Percentiles rank a stretch among this genome's conserved stretches.
Conservation (phyloP, 2,329 filamentous ascomycete species). For the Elsinoe perseae region DNA sequence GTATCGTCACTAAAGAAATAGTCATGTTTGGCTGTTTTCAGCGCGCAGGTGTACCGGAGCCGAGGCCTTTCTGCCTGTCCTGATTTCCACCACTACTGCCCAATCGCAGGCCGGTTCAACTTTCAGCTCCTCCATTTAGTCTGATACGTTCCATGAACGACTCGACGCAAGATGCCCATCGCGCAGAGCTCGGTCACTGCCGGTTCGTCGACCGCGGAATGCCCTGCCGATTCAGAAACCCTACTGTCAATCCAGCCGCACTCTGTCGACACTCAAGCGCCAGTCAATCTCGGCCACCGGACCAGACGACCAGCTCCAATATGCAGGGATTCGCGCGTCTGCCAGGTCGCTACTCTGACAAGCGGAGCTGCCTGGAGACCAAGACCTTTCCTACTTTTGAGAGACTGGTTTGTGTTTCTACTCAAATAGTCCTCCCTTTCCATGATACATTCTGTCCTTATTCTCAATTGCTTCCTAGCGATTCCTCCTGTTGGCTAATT, state of each 20-base stretch:
- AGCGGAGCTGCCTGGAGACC: slow-evolving; percentile 13
- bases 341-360: slow-evolving; percentile 12
- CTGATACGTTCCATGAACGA: slow-evolving; percentile 9
- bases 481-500: background rate
- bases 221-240: slow-evolving; percentile 7
- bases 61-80: slow-evolving; percentile 9
- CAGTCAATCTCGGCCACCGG: slow-evolving; percentile 15
- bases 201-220: slow-evolving; percentile 1
- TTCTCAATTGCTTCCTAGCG: slow-evolving; percentile 1
- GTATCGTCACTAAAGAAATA: slow-evolving; percentile 5
- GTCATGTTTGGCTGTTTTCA: slow-evolving; percentile 12
- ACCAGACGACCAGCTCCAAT: slow-evolving; percentile 9
- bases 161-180: slow-evolving; percentile 5
- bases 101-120: background rate
- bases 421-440: background rate
- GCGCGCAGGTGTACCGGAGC: background rate
- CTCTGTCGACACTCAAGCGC: slow-evolving; percentile 10
- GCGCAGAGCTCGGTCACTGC: slow-evolving; percentile 11
- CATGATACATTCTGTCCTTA: background rate
- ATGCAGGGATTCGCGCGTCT: slow-evolving; percentile 13
- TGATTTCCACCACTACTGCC: background rate
- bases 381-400: slow-evolving; percentile 2
- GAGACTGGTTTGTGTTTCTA: background rate
- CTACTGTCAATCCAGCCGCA: slow-evolving; percentile 5
- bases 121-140: background rate